Percentiles rank a stretch among this genome's conserved stretches.
Conservation (phyloP, 1,284 basidiomycete species). For the Abortiporus biennis region DNA sequence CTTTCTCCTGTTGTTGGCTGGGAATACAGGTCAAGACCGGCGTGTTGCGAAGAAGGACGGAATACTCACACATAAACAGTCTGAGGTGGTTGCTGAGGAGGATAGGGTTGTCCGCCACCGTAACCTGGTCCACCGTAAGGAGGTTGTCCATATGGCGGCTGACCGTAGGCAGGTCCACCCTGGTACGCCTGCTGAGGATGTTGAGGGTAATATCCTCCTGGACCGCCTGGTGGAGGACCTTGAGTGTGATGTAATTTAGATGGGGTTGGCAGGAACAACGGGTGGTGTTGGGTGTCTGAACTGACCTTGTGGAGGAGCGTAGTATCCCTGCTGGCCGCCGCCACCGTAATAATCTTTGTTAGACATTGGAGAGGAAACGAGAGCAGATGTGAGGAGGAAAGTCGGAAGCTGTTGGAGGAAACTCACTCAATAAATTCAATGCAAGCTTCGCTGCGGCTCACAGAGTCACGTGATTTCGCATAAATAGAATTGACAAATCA, state of each 20-base stretch:
- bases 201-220: slow-evolving; percentile 74
- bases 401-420: too few relatives aligned
- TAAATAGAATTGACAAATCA: too few relatives aligned
- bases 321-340: slow-evolving; percentile 39
- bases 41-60: not conserved
- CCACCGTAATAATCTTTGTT: slow-evolving; percentile 68
- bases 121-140: slow-evolving; percentile 11
- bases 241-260: too few relatives aligned
- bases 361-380: slow-evolving; percentile 43
- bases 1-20: slow-evolving; percentile 51
- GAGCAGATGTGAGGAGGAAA: slow-evolving; percentile 11
- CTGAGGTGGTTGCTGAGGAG: slow-evolving; percentile 65
- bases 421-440: too few relatives aligned
- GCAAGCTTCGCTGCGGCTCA: too few relatives aligned
- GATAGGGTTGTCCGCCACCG: slow-evolving; percentile 43
- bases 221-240: slow-evolving; percentile 56
- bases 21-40: not conserved
- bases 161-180: slow-evolving; percentile 32
- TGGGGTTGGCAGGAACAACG: too few relatives aligned
- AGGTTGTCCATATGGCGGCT: slow-evolving; percentile 14
- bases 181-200: slow-evolving; percentile 69
- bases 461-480: too few relatives aligned
- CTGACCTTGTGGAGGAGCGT: slow-evolving; percentile 57
- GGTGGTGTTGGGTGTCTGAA: not conserved
- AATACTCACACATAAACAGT: slow-evolving; percentile 65